Conservation (phyloP, 306 rosid genomes). For the Boehmeria nivea region DNA sequence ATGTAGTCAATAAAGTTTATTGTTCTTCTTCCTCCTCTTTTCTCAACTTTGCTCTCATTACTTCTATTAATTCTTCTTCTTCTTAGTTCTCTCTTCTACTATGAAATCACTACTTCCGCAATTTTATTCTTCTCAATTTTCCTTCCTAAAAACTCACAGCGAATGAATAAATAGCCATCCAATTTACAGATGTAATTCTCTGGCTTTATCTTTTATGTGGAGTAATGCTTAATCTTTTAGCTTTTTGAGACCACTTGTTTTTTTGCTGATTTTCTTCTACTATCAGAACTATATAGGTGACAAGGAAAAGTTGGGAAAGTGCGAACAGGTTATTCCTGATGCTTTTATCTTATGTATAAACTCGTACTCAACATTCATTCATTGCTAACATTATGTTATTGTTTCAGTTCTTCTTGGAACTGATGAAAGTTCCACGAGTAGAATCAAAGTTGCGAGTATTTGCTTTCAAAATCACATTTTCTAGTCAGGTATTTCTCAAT, state of each 20-base stretch:
- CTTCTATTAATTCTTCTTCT: too few relatives aligned
- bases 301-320: conserved; percentile 89
- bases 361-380: conserved; percentile 12
- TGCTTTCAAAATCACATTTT: conserved; percentile 85
- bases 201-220: too few relatives aligned
- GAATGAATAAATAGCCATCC: too few relatives aligned
- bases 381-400: conserved; percentile 20
- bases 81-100: too few relatives aligned
- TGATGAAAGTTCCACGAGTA: conserved; percentile 95
- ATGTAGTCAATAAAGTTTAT: too few relatives aligned
- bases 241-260: not conserved
- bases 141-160: too few relatives aligned
- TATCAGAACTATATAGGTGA: conserved; percentile 74
- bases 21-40: too few relatives aligned
- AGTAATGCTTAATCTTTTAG: not conserved
- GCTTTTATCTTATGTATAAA: conserved; percentile 16
- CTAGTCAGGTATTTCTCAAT: conserved; percentile 64
- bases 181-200: too few relatives aligned
- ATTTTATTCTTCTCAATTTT: too few relatives aligned
- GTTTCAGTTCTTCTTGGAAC: conserved; percentile 80
- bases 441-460: conserved; percentile 94
- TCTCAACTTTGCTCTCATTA: too few relatives aligned
- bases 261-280: conserved; percentile 20
- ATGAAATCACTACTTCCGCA: too few relatives aligned
- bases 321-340: conserved; percentile 77